Evolutionary conservation across 2,329 filamentous ascomycete genomes (phyloP), one percentile per base, ranked within the genome.

Genomic region (Alternaria arbusti): DNA sequence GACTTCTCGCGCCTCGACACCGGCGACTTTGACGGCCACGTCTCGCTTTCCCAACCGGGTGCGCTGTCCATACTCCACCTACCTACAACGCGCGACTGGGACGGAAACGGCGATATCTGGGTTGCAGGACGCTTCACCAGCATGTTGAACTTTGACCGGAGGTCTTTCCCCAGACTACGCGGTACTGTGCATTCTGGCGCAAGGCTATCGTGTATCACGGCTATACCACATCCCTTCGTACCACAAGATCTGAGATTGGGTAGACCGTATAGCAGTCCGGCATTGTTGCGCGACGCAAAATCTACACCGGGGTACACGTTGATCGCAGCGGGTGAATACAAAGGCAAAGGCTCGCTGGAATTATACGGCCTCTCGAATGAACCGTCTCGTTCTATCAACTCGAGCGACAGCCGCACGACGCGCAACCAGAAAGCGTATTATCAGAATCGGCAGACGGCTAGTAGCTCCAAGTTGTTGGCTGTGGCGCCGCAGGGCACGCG

Each of bases 91-190:
- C 86, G 85, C 0, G 79, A 82, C 9, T 81, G 82, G 52, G 84
- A 87, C 65, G 84, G 89, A 17, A 91, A 92, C 54, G 87, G 91
- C 63, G 91, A 96, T 28, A 96, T 98, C 44, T 95, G 94, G 82
- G 89, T 97, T 36, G 93, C 91, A 5, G 95, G 95, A 0, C 88
- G 95, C 15, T 97, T 97, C 76, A 91, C 94, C 5, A 94, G 89
- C 72, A 92, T 97, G 60, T 83, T 97, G 4, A 91, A 93, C 75
- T 98, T 97, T 80, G 94, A 97, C 75, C 88, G 94, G 4, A 90
- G 95, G 47, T 93, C 88, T 79, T 96, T 97, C 73, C 92, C 93
- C 0, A 87, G 87, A 15, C 86, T 97, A 8, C 87, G 89, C 63
- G 90, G 89, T 6, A 93, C 93, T 1, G 89, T 97, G 10, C 89